These are phyloP conservation scores for Heritiera fomes DNA, from an alignment of 345 rosid genomes.

Conservation along the genomic window DNA sequence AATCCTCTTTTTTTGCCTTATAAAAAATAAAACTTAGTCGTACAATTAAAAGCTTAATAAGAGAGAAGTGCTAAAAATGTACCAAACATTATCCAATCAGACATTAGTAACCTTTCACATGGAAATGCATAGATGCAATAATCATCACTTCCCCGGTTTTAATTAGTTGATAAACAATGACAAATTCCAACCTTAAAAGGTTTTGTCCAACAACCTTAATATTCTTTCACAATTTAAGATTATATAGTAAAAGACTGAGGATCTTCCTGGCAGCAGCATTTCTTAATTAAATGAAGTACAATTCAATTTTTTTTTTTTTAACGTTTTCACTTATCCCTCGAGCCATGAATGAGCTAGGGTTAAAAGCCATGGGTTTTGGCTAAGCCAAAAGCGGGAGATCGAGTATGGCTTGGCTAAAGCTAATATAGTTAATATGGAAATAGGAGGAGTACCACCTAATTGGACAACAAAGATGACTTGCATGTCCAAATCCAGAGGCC, in stretches of 20 bases:
- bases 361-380: background rate
- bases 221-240: background rate
- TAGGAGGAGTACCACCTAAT: conserved; percentile 40
- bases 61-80: background rate
- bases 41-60: background rate
- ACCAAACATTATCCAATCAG: conserved; percentile 8
- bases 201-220: conserved; percentile 18
- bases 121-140: background rate
- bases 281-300: background rate
- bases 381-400: background rate
- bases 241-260: background rate
- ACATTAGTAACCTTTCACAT: background rate
- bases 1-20: background rate
- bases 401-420: conserved; percentile 35
- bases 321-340: conserved; percentile 39
- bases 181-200: conserved; percentile 12
- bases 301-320: background rate
- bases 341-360: conserved; percentile 42
- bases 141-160: background rate
- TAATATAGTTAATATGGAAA: conserved; percentile 13
- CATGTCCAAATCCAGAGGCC: conserved; percentile 50
- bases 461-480: conserved; percentile 45
- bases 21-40: background rate
- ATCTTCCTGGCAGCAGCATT: conserved; percentile 2
- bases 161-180: conserved; percentile 29